Percentiles rank a stretch among this genome's conserved stretches.
Evolutionary conservation across 257 asterid species (phyloP).

Genomic region (Nicotiana sylvestris): DNA sequence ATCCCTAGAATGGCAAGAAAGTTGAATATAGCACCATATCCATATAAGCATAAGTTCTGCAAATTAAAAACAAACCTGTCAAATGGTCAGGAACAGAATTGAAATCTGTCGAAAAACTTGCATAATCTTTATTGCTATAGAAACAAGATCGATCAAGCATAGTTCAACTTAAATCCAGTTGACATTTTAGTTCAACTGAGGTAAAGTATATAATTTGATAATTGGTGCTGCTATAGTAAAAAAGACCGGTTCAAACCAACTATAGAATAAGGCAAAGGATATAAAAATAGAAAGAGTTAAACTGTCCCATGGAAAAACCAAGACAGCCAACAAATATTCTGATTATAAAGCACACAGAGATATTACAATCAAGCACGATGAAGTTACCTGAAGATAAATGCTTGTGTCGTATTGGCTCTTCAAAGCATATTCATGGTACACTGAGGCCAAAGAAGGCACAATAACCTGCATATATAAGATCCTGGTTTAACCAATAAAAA

Average conservation of each 20-base stretch:
- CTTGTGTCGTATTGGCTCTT: conserved; percentile 94
- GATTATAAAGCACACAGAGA: background rate
- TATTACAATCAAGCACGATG: background rate
- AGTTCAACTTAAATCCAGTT: no score
- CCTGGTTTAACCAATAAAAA: no score
- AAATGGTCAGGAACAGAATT: background rate
- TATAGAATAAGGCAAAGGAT: no score
- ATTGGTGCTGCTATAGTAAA: no score
- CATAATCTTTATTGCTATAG: background rate
- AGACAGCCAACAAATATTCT: background rate
- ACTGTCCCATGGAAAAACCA: no score
- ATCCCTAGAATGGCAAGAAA: conserved; percentile 76
- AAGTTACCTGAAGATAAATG: conserved; percentile 84
- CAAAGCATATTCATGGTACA: conserved; percentile 86
- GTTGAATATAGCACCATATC: conserved; percentile 98
- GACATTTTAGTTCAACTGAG: no score
- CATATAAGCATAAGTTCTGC: conserved; percentile 94
- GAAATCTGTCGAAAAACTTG: background rate
- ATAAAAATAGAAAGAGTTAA: no score
- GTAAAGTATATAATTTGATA: no score
- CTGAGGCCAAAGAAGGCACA: conserved; percentile 91
- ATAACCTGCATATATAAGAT: conserved; percentile 34
- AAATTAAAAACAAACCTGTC: background rate
- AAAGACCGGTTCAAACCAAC: no score
- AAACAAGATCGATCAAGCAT: background rate